phyloP scores from a whole-genome alignment of 139 green algal genomes.

The Chlorella sp. region DNA sequence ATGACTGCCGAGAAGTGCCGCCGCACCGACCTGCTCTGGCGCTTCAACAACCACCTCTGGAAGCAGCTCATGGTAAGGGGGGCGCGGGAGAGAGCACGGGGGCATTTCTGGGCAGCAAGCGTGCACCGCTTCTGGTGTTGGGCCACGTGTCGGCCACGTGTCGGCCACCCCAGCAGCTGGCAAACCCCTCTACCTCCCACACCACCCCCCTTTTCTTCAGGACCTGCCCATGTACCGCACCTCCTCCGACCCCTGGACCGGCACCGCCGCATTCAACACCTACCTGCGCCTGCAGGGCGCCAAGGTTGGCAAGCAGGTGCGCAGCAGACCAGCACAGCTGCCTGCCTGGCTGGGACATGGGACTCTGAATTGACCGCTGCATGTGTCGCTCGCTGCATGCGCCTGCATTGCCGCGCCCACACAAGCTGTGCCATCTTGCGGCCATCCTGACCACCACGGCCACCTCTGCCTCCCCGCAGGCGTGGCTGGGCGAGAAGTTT shows the following conservation, averaged over 20 bases:
- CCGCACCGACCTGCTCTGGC: neutral
- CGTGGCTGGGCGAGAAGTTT: conserved; percentile 7
- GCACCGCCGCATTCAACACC: neutral
- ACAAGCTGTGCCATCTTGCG: too few relatives aligned
- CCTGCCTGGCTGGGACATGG: too few relatives aligned
- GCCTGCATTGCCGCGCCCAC: too few relatives aligned
- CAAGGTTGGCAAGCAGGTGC: conserved; percentile 10
- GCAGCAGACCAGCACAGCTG: too few relatives aligned
- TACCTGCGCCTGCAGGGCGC: neutral
- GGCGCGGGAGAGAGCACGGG: too few relatives aligned
- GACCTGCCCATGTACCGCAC: neutral
- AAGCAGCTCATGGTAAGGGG: neutral
- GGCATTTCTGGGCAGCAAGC: too few relatives aligned
- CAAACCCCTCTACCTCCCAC: too few relatives aligned
- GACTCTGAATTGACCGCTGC: neutral
- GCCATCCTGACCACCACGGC: too few relatives aligned
- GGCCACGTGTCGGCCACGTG: too few relatives aligned
- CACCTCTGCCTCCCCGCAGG: neutral
- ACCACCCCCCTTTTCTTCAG: neutral
- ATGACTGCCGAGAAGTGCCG: neutral
- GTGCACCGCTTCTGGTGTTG: too few relatives aligned
- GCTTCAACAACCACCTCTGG: neutral
- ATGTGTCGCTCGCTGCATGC: neutral
- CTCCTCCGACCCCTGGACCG: conserved; percentile 3
- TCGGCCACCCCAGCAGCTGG: too few relatives aligned